A percentile compares a stretch with the other conserved stretches of the same genome.
Conservation (phyloP, 73 alveolate genomes). For the Effrenium voratum region DNA sequence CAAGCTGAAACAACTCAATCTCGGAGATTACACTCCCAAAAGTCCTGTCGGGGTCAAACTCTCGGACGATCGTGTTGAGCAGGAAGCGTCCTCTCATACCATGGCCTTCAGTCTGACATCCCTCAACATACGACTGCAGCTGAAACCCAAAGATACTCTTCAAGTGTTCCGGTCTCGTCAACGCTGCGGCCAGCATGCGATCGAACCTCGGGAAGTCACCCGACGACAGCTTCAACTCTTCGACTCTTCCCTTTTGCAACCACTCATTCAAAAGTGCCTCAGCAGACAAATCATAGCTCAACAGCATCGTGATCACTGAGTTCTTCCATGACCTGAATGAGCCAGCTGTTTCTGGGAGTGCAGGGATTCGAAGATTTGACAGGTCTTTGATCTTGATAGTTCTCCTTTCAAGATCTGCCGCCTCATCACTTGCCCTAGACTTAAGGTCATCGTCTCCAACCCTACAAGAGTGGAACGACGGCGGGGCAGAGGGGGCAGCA, state of each 20-base stretch:
- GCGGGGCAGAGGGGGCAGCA: no score
- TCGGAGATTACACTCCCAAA: background rate
- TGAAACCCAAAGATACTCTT: background rate
- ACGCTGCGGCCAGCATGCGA: slow-evolving; percentile 13
- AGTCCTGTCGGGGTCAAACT: background rate
- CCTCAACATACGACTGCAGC: slow-evolving; percentile 16
- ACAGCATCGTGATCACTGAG: background rate
- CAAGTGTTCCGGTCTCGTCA: slow-evolving; percentile 33
- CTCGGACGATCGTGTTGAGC: background rate
- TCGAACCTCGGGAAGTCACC: slow-evolving; percentile 14
- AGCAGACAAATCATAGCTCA: background rate
- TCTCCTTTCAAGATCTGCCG: background rate
- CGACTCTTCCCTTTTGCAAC: background rate
- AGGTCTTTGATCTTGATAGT: background rate
- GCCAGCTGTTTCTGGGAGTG: background rate
- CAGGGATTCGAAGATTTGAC: background rate
- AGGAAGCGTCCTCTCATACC: background rate
- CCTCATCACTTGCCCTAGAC: no score
- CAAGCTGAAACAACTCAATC: slow-evolving; percentile 14
- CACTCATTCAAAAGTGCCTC: background rate
- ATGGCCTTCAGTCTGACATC: background rate
- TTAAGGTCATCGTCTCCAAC: no score
- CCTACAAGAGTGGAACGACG: no score
- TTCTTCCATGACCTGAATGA: background rate
- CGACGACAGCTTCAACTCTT: background rate